Percentiles rank a stretch among this genome's conserved stretches.
Evolutionary conservation across 768 basidiomycete species (phyloP).

Genomic region (Naematelia aurantialba): DNA sequence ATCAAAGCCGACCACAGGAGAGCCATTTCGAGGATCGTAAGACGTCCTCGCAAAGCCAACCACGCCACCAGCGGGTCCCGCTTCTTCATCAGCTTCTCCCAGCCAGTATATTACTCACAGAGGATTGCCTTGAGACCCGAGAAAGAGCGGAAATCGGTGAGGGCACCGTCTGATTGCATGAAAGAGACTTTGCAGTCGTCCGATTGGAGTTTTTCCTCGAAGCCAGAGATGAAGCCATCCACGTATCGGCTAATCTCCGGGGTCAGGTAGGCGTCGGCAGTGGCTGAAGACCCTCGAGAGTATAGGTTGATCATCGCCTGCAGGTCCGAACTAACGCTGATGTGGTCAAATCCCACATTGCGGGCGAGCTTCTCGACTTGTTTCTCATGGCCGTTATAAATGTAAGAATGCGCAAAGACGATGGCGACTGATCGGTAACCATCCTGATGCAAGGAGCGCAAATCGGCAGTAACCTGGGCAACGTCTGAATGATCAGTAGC

Average conservation of each 20-base stretch:
- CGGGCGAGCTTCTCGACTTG: conserved; percentile 69
- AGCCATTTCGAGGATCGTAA: conserved; percentile 72
- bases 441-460: conserved; percentile 68
- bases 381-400: conserved; percentile 79
- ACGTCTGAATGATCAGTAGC: conserved; percentile 55
- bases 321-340: conserved; percentile 70
- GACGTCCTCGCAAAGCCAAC: conserved; percentile 83
- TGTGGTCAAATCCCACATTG: conserved; percentile 75
- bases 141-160: conserved; percentile 62
- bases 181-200: conserved; percentile 67
- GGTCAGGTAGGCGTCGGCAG: conserved; percentile 92
- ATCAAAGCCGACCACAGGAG: conserved; percentile 81
- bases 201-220: conserved; percentile 62
- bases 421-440: conserved; percentile 87
- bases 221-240: conserved; percentile 85
- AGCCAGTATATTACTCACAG: conserved; percentile 50
- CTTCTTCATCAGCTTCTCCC: background rate
- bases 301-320: conserved; percentile 59
- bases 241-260: conserved; percentile 80
- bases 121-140: conserved; percentile 88
- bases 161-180: conserved; percentile 77
- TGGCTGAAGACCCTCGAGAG: conserved; percentile 83
- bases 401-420: conserved; percentile 86
- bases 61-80: conserved; percentile 80
- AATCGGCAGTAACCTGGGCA: conserved; percentile 58